Conservation (phyloP, 2,329 filamentous ascomycete species). For the Neophaeococcomyces aloes region DNA sequence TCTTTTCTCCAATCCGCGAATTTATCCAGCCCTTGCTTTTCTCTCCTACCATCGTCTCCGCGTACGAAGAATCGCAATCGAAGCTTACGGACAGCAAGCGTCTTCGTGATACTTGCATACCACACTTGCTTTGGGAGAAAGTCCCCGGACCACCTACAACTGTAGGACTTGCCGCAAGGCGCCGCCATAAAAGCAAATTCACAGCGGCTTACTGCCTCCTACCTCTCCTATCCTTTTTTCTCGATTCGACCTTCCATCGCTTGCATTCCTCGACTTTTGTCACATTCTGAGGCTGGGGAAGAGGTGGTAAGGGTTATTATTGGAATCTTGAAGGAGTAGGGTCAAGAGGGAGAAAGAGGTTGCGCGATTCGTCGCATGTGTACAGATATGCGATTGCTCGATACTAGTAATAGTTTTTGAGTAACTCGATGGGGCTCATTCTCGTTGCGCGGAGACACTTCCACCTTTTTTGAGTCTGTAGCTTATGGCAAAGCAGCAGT, state of each 20-base stretch:
- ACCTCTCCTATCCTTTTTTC: constrained; percentile 38
- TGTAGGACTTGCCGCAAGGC: constrained; percentile 78
- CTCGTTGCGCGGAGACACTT: constrained; percentile 85
- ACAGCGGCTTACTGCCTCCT: constrained; percentile 67
- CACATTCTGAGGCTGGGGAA: constrained; percentile 23
- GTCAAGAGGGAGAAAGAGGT: constrained; percentile 17
- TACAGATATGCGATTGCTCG: constrained; percentile 98
- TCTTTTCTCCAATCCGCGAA: background rate
- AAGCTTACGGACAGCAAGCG: constrained; percentile 86
- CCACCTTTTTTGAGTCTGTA: constrained; percentile 37
- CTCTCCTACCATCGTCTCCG: constrained; percentile 45
- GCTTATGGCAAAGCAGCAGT: constrained; percentile 45
- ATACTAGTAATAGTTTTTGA: constrained; percentile 31
- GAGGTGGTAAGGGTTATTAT: constrained; percentile 28
- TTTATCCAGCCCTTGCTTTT: constrained; percentile 5
- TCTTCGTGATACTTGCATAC: constrained; percentile 26
- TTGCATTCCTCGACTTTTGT: constrained; percentile 39
- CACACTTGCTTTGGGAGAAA: constrained; percentile 93
- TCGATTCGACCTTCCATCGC: constrained; percentile 37
- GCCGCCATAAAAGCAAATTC: constrained; percentile 95
- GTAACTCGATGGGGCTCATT: constrained; percentile 99
- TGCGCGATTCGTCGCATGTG: constrained; percentile 75
- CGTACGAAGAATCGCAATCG: constrained; percentile 99
- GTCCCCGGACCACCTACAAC: constrained; percentile 84
- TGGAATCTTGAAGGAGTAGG: constrained; percentile 9